phyloP scores from a whole-genome alignment of 2,329 filamentous ascomycete species.

The Emmonsia crescens region DNA sequence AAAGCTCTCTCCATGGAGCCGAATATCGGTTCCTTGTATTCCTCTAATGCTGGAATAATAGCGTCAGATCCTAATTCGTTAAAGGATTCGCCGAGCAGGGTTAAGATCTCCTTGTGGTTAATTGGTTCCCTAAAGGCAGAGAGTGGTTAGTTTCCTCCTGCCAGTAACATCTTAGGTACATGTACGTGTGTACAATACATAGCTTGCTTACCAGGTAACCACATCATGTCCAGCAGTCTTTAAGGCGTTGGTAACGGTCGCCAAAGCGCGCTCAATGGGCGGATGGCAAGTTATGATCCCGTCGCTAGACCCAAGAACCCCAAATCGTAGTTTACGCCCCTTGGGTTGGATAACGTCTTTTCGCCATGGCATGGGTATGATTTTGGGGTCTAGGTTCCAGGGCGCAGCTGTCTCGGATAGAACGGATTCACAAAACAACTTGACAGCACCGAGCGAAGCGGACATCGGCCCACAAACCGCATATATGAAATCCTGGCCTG shows the following conservation, averaged over 20 bases:
- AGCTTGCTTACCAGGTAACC: constrained; percentile 19
- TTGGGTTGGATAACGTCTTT: constrained; percentile 23
- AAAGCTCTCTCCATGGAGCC: constrained; percentile 10
- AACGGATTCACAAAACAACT: constrained; percentile 28
- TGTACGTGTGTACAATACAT: too few species aligned
- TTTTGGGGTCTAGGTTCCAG: constrained; percentile 31
- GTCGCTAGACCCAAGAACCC: constrained; percentile 28
- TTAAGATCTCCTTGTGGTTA: constrained; percentile 23
- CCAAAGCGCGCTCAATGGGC: constrained; percentile 28
- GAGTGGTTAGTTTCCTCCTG: background rate
- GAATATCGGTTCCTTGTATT: constrained; percentile 19
- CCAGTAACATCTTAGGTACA: constrained; percentile 5
- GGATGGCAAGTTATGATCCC: constrained; percentile 28
- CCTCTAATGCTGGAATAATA: constrained; percentile 19
- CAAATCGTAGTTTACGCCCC: constrained; percentile 28
- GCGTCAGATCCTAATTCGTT: constrained; percentile 26
- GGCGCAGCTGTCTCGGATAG: constrained; percentile 24
- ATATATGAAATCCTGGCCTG: constrained; percentile 31
- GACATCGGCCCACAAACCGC: constrained; percentile 32
- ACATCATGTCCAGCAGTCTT: constrained; percentile 29
- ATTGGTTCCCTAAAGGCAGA: constrained; percentile 18
- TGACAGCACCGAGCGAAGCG: constrained; percentile 22
- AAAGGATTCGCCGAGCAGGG: constrained; percentile 21
- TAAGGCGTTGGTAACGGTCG: constrained; percentile 22
- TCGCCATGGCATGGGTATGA: constrained; percentile 30